phyloP scores from a whole-genome alignment of 2,329 filamentous ascomycete species.

The Cladosporium halotolerans region DNA sequence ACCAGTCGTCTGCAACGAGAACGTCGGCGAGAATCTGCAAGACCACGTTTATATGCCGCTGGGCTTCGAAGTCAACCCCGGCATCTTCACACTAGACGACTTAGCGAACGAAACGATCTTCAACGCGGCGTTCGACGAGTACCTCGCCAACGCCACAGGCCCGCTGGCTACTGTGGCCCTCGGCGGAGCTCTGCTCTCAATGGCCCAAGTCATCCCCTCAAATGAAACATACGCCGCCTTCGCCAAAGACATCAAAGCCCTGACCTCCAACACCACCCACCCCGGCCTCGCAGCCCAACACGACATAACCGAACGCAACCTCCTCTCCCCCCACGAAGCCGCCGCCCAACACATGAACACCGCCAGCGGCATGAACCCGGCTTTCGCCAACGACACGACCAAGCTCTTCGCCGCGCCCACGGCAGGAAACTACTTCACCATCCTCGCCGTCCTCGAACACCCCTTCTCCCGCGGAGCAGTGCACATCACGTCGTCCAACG shows the following conservation, averaged over 20 bases:
- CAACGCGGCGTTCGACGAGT: slow-evolving; percentile 10
- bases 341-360: slow-evolving; percentile 21
- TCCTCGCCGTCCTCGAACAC: slow-evolving; percentile 32
- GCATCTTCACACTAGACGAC: slow-evolving; percentile 5
- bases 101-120: slow-evolving; percentile 11
- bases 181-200: slow-evolving; percentile 6
- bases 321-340: slow-evolving; percentile 17
- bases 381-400: slow-evolving; percentile 20
- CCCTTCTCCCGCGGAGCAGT: slow-evolving; percentile 25
- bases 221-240: slow-evolving; percentile 10
- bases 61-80: background rate
- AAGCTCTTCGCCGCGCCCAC: slow-evolving; percentile 26
- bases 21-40: slow-evolving; percentile 56
- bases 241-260: background rate
- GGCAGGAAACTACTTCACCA: slow-evolving; percentile 26
- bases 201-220: background rate
- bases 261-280: background rate
- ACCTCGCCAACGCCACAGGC: slow-evolving; percentile 15
- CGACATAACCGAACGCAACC: slow-evolving; percentile 1
- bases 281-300: background rate
- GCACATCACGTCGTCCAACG: slow-evolving; percentile 20
- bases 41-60: slow-evolving; percentile 39
- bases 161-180: slow-evolving; percentile 12
- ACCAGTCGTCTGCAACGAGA: slow-evolving; percentile 52
- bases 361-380: slow-evolving; percentile 20